A percentile compares a stretch with the other conserved stretches of the same genome.
Evolutionary conservation across 495 filamentous ascomycete species (phyloP).

Genomic region (Xylaria acuta): DNA sequence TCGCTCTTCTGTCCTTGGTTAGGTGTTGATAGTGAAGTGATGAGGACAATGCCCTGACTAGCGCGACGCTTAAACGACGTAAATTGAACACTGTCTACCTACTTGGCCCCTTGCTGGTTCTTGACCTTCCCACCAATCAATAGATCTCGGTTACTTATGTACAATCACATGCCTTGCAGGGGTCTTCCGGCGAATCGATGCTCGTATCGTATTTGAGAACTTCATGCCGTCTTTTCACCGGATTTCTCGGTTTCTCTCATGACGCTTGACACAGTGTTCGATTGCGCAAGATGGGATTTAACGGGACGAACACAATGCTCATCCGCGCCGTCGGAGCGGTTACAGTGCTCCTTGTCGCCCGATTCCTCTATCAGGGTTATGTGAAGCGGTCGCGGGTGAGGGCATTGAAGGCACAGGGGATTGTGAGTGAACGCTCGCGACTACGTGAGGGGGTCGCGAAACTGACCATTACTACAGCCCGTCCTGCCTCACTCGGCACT

Average conservation of each 20-base stretch:
- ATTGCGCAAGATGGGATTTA: conserved; percentile 14
- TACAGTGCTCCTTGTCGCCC: conserved; percentile 15
- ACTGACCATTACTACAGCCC: conserved; percentile 27
- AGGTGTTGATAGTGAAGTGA: neutral
- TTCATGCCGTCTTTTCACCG: neutral
- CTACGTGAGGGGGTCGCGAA: neutral
- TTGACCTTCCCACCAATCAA: neutral
- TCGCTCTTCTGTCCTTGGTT: neutral
- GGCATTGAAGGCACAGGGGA: conserved; percentile 36
- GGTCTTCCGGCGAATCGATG: neutral
- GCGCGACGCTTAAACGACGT: neutral
- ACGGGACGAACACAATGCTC: neutral
- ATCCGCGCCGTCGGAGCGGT: conserved; percentile 16
- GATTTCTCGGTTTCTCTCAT: neutral
- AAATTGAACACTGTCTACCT: neutral
- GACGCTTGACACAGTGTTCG: neutral
- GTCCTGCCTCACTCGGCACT: conserved; percentile 38
- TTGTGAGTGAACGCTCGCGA: conserved; percentile 31
- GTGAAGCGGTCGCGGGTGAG: conserved; percentile 29
- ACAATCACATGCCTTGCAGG: neutral
- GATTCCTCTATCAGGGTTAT: conserved; percentile 35
- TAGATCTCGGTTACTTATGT: conserved; percentile 3
- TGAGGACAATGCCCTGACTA: neutral
- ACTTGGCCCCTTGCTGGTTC: neutral
- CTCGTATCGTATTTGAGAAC: neutral